These are phyloP conservation scores for Lobosporangium transversale DNA, from an alignment of 192 early-diverging fungal species.

Conservation along the genomic window DNA sequence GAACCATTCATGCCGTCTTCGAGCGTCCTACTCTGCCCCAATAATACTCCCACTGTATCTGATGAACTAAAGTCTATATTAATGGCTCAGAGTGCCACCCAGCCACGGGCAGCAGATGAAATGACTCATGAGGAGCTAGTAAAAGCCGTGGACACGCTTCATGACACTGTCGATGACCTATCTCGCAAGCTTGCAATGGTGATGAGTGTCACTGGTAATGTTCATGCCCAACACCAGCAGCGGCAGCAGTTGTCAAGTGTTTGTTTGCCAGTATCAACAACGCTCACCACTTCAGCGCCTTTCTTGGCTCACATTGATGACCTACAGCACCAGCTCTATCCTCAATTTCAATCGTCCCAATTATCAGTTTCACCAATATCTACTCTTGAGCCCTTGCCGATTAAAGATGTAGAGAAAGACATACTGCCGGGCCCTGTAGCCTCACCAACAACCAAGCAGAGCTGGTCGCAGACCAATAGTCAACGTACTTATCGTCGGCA, in stretches of 20 bases:
- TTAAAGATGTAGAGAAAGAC: too few species aligned
- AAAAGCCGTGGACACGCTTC: background rate
- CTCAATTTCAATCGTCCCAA: too few species aligned
- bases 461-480: background rate
- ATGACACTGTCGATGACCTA: slow-evolving; percentile 2
- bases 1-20: background rate
- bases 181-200: background rate
- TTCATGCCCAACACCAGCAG: background rate
- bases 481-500: background rate
- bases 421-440: too few species aligned
- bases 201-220: background rate
- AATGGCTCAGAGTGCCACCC: background rate
- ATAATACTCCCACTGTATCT: background rate
- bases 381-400: too few species aligned
- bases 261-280: too few species aligned
- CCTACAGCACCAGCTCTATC: too few species aligned
- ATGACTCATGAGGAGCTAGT: slow-evolving; percentile 1
- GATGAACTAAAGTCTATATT: background rate
- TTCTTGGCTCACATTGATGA: too few species aligned
- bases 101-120: background rate
- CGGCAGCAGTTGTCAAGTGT: too few species aligned
- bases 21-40: background rate
- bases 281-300: too few species aligned
- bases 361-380: too few species aligned
- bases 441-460: too few species aligned